A percentile compares a stretch with the other conserved stretches of the same genome.
These are phyloP conservation scores for Exidia glandulosa DNA, from an alignment of 768 basidiomycete species.

Conservation along the genomic window DNA sequence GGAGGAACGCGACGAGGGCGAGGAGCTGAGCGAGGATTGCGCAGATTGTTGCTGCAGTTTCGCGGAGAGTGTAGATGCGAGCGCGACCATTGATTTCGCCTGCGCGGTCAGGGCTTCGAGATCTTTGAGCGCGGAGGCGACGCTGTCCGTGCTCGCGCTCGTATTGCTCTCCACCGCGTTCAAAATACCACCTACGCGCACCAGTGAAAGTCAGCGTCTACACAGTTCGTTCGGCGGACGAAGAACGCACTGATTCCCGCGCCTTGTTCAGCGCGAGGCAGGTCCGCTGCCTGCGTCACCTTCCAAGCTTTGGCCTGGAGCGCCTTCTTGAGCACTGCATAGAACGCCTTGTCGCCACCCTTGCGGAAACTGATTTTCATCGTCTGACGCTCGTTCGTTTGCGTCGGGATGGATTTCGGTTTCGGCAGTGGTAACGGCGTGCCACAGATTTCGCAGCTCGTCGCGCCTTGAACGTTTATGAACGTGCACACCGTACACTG, in stretches of 20 bases:
- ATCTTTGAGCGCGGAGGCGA: constrained; percentile 73
- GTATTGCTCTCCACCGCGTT: constrained; percentile 60
- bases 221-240: background rate
- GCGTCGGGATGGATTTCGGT: constrained; percentile 22
- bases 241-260: constrained; percentile 41
- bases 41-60: constrained; percentile 21
- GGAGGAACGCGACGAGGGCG: constrained; percentile 2
- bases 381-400: constrained; percentile 17
- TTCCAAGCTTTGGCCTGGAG: constrained; percentile 71
- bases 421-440: constrained; percentile 66
- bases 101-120: constrained; percentile 85
- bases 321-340: constrained; percentile 60
- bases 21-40: background rate
- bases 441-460: constrained; percentile 76
- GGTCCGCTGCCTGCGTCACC: constrained; percentile 19
- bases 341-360: constrained; percentile 80
- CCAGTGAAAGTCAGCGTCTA: background rate
- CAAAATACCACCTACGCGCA: constrained; percentile 62
- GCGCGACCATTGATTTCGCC: constrained; percentile 83
- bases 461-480: constrained; percentile 68
- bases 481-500: constrained; percentile 57
- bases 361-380: constrained; percentile 85
- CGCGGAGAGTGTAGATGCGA: constrained; percentile 81
- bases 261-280: constrained; percentile 12
- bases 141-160: constrained; percentile 47